Evolutionary conservation across 345 rosid species (phyloP).

Genomic region (Hibiscus trionum): DNA sequence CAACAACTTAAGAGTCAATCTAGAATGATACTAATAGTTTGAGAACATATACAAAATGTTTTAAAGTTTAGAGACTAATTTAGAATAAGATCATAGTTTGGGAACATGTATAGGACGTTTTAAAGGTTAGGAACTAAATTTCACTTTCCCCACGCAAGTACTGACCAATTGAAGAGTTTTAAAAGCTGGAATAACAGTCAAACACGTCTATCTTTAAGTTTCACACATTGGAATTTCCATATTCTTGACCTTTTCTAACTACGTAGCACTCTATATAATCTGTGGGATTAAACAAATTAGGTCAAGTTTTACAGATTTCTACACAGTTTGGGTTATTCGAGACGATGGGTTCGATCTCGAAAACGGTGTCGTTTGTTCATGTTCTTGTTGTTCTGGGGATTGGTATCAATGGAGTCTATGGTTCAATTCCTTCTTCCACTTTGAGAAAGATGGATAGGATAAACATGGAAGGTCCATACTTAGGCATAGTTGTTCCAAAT

Average conservation of each 20-base stretch:
- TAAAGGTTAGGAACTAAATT: no score
- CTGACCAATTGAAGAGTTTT: neutral
- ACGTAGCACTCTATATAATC: neutral
- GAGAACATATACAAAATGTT: no score
- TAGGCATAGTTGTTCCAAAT: slow-evolving; percentile 70
- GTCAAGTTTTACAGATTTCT: neutral
- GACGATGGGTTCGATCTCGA: neutral
- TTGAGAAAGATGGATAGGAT: slow-evolving; percentile 23
- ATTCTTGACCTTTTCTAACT: neutral
- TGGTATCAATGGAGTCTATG: slow-evolving; percentile 19
- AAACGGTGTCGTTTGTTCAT: neutral
- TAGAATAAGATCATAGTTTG: no score
- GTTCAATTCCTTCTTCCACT: slow-evolving; percentile 15
- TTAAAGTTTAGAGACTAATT: no score
- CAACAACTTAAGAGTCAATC: no score
- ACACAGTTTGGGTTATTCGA: neutral
- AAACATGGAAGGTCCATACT: slow-evolving; percentile 46
- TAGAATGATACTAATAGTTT: no score
- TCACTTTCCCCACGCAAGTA: no score
- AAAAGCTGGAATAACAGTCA: neutral
- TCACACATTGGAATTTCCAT: neutral
- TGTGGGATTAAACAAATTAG: neutral
- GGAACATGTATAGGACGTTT: no score
- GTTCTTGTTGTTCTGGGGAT: slow-evolving; percentile 23
- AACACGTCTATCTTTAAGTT: neutral